Evolutionary conservation across 2,329 filamentous ascomycete genomes (phyloP), one percentile per base, ranked within the genome.

Genomic region (Cladophialophora carrionii): DNA sequence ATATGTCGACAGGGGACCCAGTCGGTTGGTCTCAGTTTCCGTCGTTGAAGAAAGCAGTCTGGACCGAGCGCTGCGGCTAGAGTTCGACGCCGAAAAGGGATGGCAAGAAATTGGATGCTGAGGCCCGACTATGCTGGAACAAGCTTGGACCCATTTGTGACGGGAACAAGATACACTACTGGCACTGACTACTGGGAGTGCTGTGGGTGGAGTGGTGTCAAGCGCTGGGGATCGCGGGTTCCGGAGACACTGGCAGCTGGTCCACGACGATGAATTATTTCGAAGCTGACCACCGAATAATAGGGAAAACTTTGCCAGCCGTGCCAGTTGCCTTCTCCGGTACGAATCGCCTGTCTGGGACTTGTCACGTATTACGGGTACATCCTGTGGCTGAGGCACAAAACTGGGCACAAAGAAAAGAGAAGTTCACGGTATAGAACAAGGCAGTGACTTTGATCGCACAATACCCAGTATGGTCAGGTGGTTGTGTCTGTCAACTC

Each of bases 61-160:
- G 65, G 65, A 62, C 65, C 65, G 60, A 65, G 66, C 46, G 65
- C 56, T 63, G 63, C 57, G 63, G 43, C 24, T 54, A 67, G 58
- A 69, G 61, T 66, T 61, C 66, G 51, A 60, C 54, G 52, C 49
- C 61, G 37, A 67, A 67, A 65, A 29, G 62, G 67, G 64, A 67
- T 58, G 55, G 41, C 64, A 49, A 69, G 67, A 69, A 64, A 69
- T 69, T 69, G 60, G 64, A 69, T 67, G 51, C 56, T 66, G 61
- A 69, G 53, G 64, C 57, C 60, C 20, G 49, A 53, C 67, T 62
- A 65, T 61, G 59, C 64, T 65, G 55, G 41, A 65, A 57, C 49
- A 10, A 57, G 67, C 26, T 54, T 65, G 60, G 66, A 14, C 52
- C 37, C 43, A 43, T 43, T 43, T 43, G 37, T n/a, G 37, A 43